Percentiles rank a stretch among this genome's conserved stretches.
phyloP scores from a whole-genome alignment of 352 stramenopile species.

The Globisporangium nunn region DNA sequence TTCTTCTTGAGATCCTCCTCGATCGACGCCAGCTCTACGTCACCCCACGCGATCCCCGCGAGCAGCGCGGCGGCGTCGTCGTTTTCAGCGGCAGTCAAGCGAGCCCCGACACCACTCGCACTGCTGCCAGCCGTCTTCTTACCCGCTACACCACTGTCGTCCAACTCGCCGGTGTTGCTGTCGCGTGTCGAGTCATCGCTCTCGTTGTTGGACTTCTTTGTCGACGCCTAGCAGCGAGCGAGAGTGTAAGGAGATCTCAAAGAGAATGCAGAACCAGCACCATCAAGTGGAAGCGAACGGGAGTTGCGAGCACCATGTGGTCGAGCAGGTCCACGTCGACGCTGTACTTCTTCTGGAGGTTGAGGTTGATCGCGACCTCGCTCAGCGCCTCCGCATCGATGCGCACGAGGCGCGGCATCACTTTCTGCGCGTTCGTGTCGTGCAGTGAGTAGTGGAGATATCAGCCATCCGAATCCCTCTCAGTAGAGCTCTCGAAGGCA shows the following conservation, averaged over 20 bases:
- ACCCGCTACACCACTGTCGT: conserved; percentile 12
- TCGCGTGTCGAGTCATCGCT: conserved; percentile 4
- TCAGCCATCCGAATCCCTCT: too few relatives aligned
- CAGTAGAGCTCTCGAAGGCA: too few relatives aligned
- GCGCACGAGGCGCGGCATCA: conserved; percentile 42
- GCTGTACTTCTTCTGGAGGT: conserved; percentile 54
- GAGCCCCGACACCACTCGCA: conserved; percentile 11
- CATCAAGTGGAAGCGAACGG: too few relatives aligned
- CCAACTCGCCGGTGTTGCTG: conserved; percentile 5
- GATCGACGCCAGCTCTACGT: conserved; percentile 37
- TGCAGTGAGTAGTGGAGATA: too few relatives aligned
- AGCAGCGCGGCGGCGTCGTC: conserved; percentile 46
- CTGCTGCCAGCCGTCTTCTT: conserved; percentile 1
- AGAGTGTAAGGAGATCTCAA: not conserved
- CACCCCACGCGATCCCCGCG: conserved; percentile 48
- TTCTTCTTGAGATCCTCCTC: conserved; percentile 51
- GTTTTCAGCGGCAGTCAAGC: conserved; percentile 47
- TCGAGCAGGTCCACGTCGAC: conserved; percentile 56
- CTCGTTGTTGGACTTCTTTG: conserved; percentile 26
- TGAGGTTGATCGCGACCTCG: conserved; percentile 39
- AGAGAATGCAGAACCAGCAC: not conserved
- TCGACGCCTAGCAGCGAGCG: conserved; percentile 16
- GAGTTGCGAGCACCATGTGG: conserved; percentile 22
- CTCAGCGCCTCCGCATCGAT: conserved; percentile 57
- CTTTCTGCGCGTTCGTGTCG: conserved; percentile 17